Base-by-base conservation (phyloP, 1,284 basidiomycete genomes). In the Phylloboletellus chloephorus region DNA sequence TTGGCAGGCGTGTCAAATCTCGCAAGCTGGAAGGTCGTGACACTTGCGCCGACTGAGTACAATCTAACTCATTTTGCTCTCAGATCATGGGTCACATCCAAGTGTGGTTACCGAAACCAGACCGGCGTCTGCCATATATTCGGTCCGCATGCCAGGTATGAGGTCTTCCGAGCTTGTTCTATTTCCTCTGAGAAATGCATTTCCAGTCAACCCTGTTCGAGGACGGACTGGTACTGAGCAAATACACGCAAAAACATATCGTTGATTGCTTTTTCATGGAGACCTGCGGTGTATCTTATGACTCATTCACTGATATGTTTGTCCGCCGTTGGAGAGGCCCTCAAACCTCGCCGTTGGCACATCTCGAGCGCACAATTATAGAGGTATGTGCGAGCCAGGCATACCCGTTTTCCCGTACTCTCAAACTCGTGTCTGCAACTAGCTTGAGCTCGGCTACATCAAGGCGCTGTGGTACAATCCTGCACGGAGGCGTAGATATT, bases 221-320 rank as follows among this genome's bases (percentile, higher is more conserved):
- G 47, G 49, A 61, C 7, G 78, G 73, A 5, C 57, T 74, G 17
- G 61, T 85, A n/a, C 52, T 86, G 8, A 69, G 73, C 41, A 67
- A 65, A 44, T 71, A 72, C 52, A 66, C 67, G 0, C 65, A 69
- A 24, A 57, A 61, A 22, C 83, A 82, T 73, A 57, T 82, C 33
- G 63, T 80, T 0, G 75, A 82, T 31, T 72, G 68, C n/a, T 82
- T 86, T 53, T 85, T 84, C 55, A 54, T 61, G 25, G 84, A 88
- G 53, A 76, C 73, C 0, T 60, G 80, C 3, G 80, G 78, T 2
- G 50, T 77, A 12, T 59, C 68, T 8, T 81, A 76, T 52, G 64
- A 67, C 16, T 52, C 54, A 19, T 64, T 84, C 28, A 52, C 63
- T 19, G 52, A 62, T 8, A 60, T 62, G 25, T 45, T 80, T 17